Evolutionary conservation across 2,329 filamentous ascomycete species (phyloP).

Genomic region (Alternaria incomplexa): DNA sequence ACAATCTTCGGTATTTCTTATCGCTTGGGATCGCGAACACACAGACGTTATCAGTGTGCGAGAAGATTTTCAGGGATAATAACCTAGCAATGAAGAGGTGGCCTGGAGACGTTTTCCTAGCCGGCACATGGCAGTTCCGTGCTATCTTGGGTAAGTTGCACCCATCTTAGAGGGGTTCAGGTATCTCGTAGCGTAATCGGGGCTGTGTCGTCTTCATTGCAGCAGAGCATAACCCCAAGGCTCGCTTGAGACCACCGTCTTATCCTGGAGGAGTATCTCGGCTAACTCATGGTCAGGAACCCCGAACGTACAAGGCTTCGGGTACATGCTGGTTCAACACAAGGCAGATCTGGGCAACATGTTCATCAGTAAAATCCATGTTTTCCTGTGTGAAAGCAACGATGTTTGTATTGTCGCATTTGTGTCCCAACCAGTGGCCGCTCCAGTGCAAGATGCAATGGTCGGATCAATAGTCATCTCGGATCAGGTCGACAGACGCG

Average conservation of each 20-base stretch:
- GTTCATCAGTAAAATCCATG: slow-evolving; percentile 21
- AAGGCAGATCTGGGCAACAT: slow-evolving; percentile 24
- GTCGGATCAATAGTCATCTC: neutral
- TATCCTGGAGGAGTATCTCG: neutral
- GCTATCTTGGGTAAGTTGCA: slow-evolving; percentile 23
- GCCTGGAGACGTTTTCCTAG: slow-evolving; percentile 24
- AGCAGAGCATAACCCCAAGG: neutral
- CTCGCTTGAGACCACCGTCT: neutral
- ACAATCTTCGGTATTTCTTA: slow-evolving; percentile 21
- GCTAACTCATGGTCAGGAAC: slow-evolving; percentile 10
- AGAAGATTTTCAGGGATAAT: slow-evolving; percentile 9
- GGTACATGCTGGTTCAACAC: slow-evolving; percentile 27
- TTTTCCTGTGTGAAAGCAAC: slow-evolving; percentile 17
- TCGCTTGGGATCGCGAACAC: slow-evolving; percentile 19
- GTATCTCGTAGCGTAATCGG: neutral
- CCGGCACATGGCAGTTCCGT: slow-evolving; percentile 11
- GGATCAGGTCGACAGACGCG: neutral
- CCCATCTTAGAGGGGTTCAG: neutral
- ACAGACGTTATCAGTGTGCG: slow-evolving; percentile 18
- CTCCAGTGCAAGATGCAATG: neutral
- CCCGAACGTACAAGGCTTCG: slow-evolving; percentile 25
- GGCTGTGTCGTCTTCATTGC: neutral
- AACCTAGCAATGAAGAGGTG: slow-evolving; percentile 12
- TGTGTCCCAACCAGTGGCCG: slow-evolving; percentile 9
- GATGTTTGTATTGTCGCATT: slow-evolving; percentile 19